phyloP scores from a whole-genome alignment of 306 rosid species.

The Alnus glutinosa region DNA sequence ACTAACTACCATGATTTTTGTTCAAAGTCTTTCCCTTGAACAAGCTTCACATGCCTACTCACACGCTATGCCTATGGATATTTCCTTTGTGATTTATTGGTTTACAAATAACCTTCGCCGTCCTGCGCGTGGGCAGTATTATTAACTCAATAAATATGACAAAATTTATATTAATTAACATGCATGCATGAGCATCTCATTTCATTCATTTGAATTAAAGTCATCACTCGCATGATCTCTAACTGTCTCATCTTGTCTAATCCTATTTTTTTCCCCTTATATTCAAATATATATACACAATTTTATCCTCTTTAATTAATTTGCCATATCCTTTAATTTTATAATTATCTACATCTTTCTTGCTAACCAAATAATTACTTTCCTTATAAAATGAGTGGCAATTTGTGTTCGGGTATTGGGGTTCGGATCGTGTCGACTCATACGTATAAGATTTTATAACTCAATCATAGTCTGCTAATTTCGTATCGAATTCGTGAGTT shows the following conservation, averaged over 20 bases:
- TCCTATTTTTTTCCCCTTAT: not conserved
- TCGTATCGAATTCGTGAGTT: too few relatives aligned
- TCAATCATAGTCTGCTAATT: too few relatives aligned
- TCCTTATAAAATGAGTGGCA: too few relatives aligned
- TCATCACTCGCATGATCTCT: not conserved
- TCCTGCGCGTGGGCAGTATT: not conserved
- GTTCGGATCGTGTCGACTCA: too few relatives aligned
- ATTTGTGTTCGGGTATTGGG: too few relatives aligned
- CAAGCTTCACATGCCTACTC: slow-evolving; percentile 27
- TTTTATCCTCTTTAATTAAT: not conserved
- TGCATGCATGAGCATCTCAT: not conserved
- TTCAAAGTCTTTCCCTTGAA: slow-evolving; percentile 33
- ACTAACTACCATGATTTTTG: slow-evolving; percentile 38
- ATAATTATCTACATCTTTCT: not conserved
- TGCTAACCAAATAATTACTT: not conserved
- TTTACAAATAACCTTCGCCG: not conserved
- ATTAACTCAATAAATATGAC: not conserved
- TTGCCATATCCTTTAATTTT: not conserved
- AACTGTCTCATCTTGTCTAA: not conserved
- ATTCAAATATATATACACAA: not conserved
- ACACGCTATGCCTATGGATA: not conserved
- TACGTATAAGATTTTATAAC: too few relatives aligned
- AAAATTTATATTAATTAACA: not conserved
- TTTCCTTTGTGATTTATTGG: not conserved
- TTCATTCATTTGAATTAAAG: slow-evolving; percentile 7